These are phyloP conservation scores for Erucastrum elatum DNA, from an alignment of 345 rosid species.

Conservation along the genomic window DNA sequence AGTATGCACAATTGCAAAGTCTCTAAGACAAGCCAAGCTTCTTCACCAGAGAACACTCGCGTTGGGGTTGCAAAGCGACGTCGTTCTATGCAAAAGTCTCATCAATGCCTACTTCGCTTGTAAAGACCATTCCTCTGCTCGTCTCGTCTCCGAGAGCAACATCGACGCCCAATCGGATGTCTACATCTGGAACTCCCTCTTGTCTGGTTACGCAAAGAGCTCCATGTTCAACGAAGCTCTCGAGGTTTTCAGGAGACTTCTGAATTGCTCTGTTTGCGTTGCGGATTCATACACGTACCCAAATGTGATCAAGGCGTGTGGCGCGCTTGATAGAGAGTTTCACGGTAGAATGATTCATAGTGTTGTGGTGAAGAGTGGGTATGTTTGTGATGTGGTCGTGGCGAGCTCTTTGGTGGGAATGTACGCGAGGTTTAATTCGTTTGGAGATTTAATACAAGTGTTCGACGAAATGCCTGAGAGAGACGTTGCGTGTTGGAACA, in stretches of 20 bases:
- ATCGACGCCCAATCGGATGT: conserved; percentile 43
- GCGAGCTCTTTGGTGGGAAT: conserved; percentile 57
- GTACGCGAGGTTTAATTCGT: conserved; percentile 54
- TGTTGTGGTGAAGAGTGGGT: conserved; percentile 54
- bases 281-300: conserved; percentile 69
- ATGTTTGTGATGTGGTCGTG: conserved; percentile 54
- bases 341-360: conserved; percentile 57
- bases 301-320: conserved; percentile 60
- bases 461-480: conserved; percentile 73
- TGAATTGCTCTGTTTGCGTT: conserved; percentile 41
- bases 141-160: conserved; percentile 44
- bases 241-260: conserved; percentile 46
- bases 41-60: conserved; percentile 57
- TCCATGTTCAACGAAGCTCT: conserved; percentile 55
- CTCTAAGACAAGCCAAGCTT: conserved; percentile 44
- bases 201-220: conserved; percentile 57
- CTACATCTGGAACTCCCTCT: conserved; percentile 61
- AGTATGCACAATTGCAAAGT: conserved; percentile 41
- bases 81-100: conserved; percentile 54
- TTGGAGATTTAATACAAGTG: conserved; percentile 41
- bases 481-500: conserved; percentile 71
- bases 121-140: conserved; percentile 44
- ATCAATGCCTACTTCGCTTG: conserved; percentile 58
- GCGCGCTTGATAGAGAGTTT: conserved; percentile 46
- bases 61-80: conserved; percentile 47